A percentile compares a stretch with the other conserved stretches of the same genome.
These are phyloP conservation scores for Scheffersomyces illinoinensis DNA, from an alignment of 1,139 yeast genomes.

Conservation along the genomic window DNA sequence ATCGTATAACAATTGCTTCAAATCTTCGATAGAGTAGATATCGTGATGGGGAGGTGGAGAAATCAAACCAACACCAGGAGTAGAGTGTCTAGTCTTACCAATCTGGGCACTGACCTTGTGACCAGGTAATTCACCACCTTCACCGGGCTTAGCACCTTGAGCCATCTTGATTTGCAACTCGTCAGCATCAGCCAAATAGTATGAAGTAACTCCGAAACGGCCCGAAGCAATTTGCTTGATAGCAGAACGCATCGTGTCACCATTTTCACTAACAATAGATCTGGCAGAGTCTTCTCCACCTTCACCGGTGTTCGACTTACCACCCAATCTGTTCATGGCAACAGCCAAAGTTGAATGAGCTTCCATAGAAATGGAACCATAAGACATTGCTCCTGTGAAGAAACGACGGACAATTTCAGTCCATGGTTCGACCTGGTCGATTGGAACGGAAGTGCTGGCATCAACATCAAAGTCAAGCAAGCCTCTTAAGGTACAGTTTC, in stretches of 20 bases:
- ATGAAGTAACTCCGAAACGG: conserved; percentile 95
- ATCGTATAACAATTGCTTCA: conserved; percentile 94
- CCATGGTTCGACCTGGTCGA: conserved; percentile 99
- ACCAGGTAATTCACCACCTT: conserved; percentile 98
- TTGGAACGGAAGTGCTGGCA: conserved; percentile 71
- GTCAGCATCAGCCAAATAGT: conserved; percentile 93
- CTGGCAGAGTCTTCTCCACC: conserved; percentile 99
- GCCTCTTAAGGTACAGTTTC: conserved; percentile 92
- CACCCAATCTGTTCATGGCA: conserved; percentile 97
- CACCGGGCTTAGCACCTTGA: conserved; percentile 99
- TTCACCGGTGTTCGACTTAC: conserved; percentile 97
- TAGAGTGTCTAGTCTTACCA: conserved; percentile 95
- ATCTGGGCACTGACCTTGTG: conserved; percentile 85
- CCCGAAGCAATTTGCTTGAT: conserved; percentile 98
- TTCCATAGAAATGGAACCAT: conserved; percentile 98
- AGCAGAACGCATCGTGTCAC: conserved; percentile 98
- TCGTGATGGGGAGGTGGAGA: conserved; percentile 99
- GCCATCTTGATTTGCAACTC: conserved; percentile 99
- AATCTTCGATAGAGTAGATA: conserved; percentile 95
- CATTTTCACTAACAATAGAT: conserved; percentile 74
- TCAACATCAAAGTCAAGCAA: conserved; percentile 86
- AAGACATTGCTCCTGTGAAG: conserved; percentile 99
- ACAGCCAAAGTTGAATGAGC: conserved; percentile 97
- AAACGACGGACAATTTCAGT: conserved; percentile 97
- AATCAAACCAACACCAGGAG: conserved; percentile 94